A percentile compares a stretch with the other conserved stretches of the same genome.
Evolutionary conservation across 805 yeast genomes (phyloP).

Genomic region (Sugiyamaella americana): DNA sequence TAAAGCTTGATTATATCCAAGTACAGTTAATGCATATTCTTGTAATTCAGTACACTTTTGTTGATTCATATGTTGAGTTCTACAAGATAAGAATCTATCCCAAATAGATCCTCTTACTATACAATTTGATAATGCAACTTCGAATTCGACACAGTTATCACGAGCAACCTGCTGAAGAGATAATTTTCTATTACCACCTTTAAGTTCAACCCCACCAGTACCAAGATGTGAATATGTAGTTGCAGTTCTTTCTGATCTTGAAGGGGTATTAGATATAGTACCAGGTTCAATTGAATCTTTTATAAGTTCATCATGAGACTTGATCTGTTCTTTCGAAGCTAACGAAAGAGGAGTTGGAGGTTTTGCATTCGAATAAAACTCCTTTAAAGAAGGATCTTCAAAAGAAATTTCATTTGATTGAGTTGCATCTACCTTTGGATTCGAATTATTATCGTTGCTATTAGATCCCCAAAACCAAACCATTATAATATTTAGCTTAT

Average conservation of each 20-base stretch:
- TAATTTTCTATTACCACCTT: conserved; percentile 1
- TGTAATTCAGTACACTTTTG: conserved; percentile 28
- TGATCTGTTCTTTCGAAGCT: conserved; percentile 11
- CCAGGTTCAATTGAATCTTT: background rate
- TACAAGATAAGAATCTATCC: conserved; percentile 25
- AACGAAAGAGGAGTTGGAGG: conserved; percentile 17
- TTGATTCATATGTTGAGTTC: conserved; percentile 20
- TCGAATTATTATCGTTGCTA: no score
- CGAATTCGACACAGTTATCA: conserved; percentile 32
- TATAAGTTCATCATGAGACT: background rate
- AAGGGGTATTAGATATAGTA: background rate
- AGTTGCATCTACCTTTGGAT: no score
- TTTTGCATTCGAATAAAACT: conserved; percentile 15
- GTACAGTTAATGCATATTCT: conserved; percentile 23
- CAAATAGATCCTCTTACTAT: conserved; percentile 22
- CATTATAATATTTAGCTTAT: no score
- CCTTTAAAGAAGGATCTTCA: conserved; percentile 14
- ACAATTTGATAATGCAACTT: conserved; percentile 25
- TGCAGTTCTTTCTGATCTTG: background rate
- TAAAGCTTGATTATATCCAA: conserved; percentile 22
- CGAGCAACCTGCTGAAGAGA: conserved; percentile 26
- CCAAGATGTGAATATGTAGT: background rate
- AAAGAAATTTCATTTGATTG: conserved; percentile 2
- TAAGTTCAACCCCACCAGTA: background rate
- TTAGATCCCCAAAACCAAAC: no score